Conservation (phyloP, 331 rosid species). For the Stylosanthes scabra region DNA sequence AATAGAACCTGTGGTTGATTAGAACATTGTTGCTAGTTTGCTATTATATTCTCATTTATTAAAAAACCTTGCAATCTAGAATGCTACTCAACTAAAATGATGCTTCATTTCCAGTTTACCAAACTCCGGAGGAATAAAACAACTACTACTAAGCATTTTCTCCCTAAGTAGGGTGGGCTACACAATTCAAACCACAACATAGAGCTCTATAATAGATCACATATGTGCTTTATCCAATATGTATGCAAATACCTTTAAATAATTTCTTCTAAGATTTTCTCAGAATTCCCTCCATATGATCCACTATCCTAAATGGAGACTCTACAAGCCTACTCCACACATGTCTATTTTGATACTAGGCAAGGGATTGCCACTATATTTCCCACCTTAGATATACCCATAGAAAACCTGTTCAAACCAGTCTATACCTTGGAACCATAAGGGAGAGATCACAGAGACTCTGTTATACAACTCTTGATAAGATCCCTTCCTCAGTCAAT, state of each 20-base stretch:
- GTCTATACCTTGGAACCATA: slow-evolving; percentile 9
- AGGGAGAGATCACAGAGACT: neutral
- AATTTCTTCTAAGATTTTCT: too few relatives aligned
- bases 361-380: neutral
- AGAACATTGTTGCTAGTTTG: neutral
- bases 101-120: neutral
- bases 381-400: neutral
- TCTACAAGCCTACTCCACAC: neutral
- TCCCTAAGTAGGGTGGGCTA: too few relatives aligned
- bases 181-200: too few relatives aligned
- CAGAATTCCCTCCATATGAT: too few relatives aligned
- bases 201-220: too few relatives aligned
- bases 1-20: slow-evolving; percentile 3
- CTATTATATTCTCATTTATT: slow-evolving; percentile 17
- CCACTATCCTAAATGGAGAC: too few relatives aligned
- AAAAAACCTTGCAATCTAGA: neutral
- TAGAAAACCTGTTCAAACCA: neutral
- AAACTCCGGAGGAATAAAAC: neutral
- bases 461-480: neutral
- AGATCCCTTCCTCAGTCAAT: neutral
- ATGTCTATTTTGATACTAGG: neutral
- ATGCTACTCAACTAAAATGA: slow-evolving; percentile 13
- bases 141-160: neutral
- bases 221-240: too few relatives aligned
- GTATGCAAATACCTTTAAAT: too few relatives aligned